Evolutionary conservation across 495 filamentous ascomycete genomes (phyloP).

Genomic region (Aspergillus indologenus): DNA sequence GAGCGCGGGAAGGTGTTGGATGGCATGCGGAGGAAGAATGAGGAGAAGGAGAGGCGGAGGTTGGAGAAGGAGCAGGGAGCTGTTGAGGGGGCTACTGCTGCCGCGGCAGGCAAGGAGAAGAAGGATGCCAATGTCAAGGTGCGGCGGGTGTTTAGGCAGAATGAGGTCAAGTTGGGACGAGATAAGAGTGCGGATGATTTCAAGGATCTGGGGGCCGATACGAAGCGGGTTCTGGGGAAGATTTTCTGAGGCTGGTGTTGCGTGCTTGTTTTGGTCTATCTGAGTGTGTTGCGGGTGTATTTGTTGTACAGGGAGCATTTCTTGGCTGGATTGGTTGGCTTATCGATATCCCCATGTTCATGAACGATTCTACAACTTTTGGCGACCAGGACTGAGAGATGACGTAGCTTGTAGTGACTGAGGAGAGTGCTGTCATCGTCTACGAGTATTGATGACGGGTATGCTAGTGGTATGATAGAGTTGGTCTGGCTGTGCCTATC

Average conservation of each 20-base stretch:
- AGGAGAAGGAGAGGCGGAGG: conserved; percentile 52
- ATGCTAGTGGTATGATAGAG: no score
- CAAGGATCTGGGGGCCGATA: conserved; percentile 58
- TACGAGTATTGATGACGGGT: no score
- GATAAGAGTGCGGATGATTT: conserved; percentile 42
- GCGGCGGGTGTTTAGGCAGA: conserved; percentile 73
- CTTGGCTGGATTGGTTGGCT: background rate
- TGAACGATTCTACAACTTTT: background rate
- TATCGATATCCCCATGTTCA: conserved; percentile 10
- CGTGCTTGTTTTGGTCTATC: background rate
- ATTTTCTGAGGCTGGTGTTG: no score
- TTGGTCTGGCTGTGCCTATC: no score
- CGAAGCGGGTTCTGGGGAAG: conserved; percentile 74
- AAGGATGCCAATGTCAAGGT: conserved; percentile 9
- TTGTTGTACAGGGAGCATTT: no score
- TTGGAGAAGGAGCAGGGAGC: conserved; percentile 20
- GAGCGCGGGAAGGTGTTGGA: conserved; percentile 78
- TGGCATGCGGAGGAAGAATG: conserved; percentile 63
- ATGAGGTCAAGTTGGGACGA: conserved; percentile 38
- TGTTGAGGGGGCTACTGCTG: conserved; percentile 1
- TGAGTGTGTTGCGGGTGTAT: background rate
- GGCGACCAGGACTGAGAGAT: background rate
- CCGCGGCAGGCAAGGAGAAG: conserved; percentile 19
- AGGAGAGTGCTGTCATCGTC: no score
- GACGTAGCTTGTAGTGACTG: no score